Evolutionary conservation across 2,329 filamentous ascomycete species (phyloP), one percentile per base, ranked within the genome.

Genomic region (Colletotrichum limetticola): DNA sequence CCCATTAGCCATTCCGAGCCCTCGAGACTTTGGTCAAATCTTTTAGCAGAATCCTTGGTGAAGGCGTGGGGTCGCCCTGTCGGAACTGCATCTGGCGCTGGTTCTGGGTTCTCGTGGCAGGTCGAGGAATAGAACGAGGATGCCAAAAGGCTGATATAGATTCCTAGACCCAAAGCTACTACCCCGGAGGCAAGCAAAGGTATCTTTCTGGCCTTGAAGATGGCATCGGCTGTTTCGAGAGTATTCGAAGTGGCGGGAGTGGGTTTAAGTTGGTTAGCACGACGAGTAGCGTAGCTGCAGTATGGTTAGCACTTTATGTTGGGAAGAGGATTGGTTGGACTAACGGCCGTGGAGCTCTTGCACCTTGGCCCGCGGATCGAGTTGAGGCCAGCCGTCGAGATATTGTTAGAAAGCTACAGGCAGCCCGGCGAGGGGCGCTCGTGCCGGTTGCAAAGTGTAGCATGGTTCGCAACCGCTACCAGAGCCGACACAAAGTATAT

Each of bases 11-110:
- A 85, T 79, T 92, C 91, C 4, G 87, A 87, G 76, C 85, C 82
- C 78, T 91, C 85, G 49, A 92, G 88, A 72, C 86, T 86, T 68
- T 83, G 82, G 81, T 92, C 91, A 78, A 92, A 92, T 53, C 86
- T 85, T 32, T 83, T 81, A 22, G 90, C 90, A 16, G 84, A 83
- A 63, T 85, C 82, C 61, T 82, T 80, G 22, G 82, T 83, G 75
- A 88, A 82, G 66, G 85, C 83, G 28, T 84, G 81, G 4, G 87
- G 86, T 12, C 86, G 86, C 37, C 87, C 87, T 24, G 87, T 88
- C 5, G 87, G 85, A 14, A 78, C 74, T 56, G 78, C 74, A 68
- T 85, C 82, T 66, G 82, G 80, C 49, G 77, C 78, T n/a, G 14
- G 77, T 32, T 37, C 49, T 24, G 57, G n/a, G 5, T 7, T 32